Base-by-base conservation (phyloP, 129 eudicot species). In the Scalesia atractyloides region DNA sequence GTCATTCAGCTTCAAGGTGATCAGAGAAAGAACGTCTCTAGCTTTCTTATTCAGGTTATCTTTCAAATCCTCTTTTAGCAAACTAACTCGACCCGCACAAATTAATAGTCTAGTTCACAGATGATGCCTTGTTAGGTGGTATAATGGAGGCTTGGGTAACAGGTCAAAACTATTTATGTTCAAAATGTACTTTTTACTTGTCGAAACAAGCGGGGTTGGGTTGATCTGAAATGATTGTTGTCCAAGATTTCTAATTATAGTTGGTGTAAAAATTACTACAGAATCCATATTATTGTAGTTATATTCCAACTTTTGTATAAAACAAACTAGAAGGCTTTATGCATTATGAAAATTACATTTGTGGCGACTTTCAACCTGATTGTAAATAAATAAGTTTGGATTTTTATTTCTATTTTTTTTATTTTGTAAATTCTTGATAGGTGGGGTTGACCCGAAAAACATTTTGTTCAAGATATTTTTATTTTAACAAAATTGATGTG, bases 1-100 rank as follows among this genome's bases (percentile, higher is more conserved):
- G 50, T 64, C 50, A 64, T 64, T 41, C 69, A 64, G 8, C 69
- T 64, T 43, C 69, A 64, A 64, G 69, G 68, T 63, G 49, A 63
- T 36, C 68, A 63, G 68, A 37, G 68, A 16, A 63, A 36, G 46
- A 63, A 63, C 34, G 69, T 64, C 50, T 64, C 69, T 37, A 64
- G 69, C 69, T 64, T 64, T 64, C 69, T 64, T 64, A 64, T 20
- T 64, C 52, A 41, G 51, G 69, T 64, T 19, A 17, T 39, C 50
- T 5, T 41, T 64, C 46, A 3, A 5, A 58, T 26, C 0, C 16
- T 58, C 13, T 20, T 58, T 58, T 58, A 58, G 37, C 39, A 5
- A 10, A 20, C n/a, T 11, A 58, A 58, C n/a, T 58, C 37, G 15
- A 12, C 5, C 5, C 37, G 24, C n/a, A 24, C 64, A 9, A 22